Conservation (phyloP, 768 basidiomycete species). For the Harrya chromipes region DNA sequence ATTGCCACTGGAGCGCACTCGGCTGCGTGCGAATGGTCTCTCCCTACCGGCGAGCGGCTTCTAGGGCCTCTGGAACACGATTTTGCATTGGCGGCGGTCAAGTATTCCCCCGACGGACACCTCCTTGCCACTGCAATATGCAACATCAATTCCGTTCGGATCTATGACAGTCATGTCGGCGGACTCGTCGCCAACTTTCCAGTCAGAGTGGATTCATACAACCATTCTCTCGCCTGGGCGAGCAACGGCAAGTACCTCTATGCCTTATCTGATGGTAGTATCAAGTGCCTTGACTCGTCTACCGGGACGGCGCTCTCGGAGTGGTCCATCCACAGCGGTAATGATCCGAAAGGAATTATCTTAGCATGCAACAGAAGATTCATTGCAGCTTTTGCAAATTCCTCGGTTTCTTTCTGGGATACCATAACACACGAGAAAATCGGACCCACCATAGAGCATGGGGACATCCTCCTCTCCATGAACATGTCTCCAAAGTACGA, state of each 20-base stretch:
- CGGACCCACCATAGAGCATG: not conserved
- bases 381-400: not conserved
- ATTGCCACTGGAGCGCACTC: not conserved
- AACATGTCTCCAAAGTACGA: not conserved
- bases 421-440: not conserved
- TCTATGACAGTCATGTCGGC: constrained; percentile 1
- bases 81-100: constrained; percentile 3
- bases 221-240: constrained; percentile 10
- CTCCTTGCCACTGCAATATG: constrained; percentile 9
- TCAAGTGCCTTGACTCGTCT: not conserved
- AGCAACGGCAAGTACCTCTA: constrained; percentile 1
- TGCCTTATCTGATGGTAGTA: not conserved
- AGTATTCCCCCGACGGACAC: constrained; percentile 7
- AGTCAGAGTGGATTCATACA: not conserved
- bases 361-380: not conserved
- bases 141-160: not conserved
- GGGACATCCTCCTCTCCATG: not conserved
- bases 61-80: not conserved
- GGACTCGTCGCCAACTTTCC: not conserved
- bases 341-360: not conserved
- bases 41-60: not conserved
- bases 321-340: not conserved
- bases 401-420: not conserved
- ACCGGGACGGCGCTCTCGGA: not conserved
- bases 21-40: not conserved